Base-by-base conservation (phyloP, 164 flowering plant species). In the Annona squamosa region DNA sequence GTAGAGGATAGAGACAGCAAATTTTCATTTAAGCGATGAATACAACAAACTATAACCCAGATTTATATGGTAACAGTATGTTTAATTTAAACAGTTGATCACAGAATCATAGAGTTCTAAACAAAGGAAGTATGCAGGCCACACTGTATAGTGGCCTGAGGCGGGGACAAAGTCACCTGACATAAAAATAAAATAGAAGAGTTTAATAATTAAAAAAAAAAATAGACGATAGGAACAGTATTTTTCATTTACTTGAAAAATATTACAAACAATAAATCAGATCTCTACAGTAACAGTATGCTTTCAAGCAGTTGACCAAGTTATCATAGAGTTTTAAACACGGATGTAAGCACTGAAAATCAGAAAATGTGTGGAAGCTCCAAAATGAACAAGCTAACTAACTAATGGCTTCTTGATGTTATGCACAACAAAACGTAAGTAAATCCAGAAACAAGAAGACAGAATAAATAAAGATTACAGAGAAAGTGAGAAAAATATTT, bases 111-210 rank as follows among this genome's bases (percentile, higher is more conserved):
- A 52, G 7, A 52, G 7, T 52, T 52, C 13, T 52, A 3, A 52
- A 16, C 13, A 16, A 10, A 52, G 10, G 37, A 26, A 26, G 37
- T 26, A 26, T 26, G 37, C 37, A 26, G 37, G 37, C 37, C 62
- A 69, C 92, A 88, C 78, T 89, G 97, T 72, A 85, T n/a, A 68
- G 79, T 46, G 44, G 64, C 85, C 69, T 90, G 84, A 75, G 89
- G 72, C 52, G 90, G 80, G 72, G 82, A 73, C 81, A 88, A 86
- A 76, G 75, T 85, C 68, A 81, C 68, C 97, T 88, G 79, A 67
- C 78, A 66, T 46, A 66, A 65, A 9, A 26, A 26, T 26, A 26
- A 26, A 26, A 26, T 26, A 26, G 1, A 26, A 26, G 37, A 26
- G 37, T 26, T 26, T 26, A 26, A 26, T 26, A 2, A 52, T 52